Evolutionary conservation across 2,329 filamentous ascomycete species (phyloP), one percentile per base, ranked within the genome.

Genomic region (Microdochium nivale): DNA sequence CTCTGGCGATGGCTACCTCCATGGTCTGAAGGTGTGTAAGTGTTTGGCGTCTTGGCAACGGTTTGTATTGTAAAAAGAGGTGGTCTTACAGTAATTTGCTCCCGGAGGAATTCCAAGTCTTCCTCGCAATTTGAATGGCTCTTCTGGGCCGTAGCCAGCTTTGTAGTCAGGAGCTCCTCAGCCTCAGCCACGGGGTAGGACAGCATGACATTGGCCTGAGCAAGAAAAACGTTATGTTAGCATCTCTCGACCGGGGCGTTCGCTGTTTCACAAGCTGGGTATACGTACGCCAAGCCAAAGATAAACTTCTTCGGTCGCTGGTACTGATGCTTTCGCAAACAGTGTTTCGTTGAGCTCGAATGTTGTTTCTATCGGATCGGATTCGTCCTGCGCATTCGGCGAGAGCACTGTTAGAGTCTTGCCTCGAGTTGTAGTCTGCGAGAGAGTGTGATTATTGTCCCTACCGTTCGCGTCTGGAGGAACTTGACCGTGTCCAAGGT

Each of bases 321-420:
- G 83, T 52, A 97, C 83, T 46, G 83, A 79, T 13, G 94, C 94
- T 67, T 90, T 94, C 21, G 91, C 88, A 65, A 90, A 96, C 9
- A 99, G 77, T 2, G 94, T 99, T 65, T 97, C 92, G 72, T 96
- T 96, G 51, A 99, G 80, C 71, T 96, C 91, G 67, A 97, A 99
- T 1, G 88, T 95, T 27, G 92, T 92, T 68, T 96, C 87, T 59
- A 97, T 84, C 14, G 88, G 84, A 30, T 90, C 85, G 14, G 74
- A 72, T 40, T 76, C 77, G 55, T 72, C 70, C 72, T 77, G 48
- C 47, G 46, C 7, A 23, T 44, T 5, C 48, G 11, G 37, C 30
- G 13, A 33, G 54, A 43, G 40, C 11, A 10, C 25, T 48, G 57
- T 44, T 27, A 30, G 24, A 7, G 23, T n/a, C 35, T 4, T 25